Evolutionary conservation across 1,284 basidiomycete species (phyloP).

Genomic region (Gomphus sp.): DNA sequence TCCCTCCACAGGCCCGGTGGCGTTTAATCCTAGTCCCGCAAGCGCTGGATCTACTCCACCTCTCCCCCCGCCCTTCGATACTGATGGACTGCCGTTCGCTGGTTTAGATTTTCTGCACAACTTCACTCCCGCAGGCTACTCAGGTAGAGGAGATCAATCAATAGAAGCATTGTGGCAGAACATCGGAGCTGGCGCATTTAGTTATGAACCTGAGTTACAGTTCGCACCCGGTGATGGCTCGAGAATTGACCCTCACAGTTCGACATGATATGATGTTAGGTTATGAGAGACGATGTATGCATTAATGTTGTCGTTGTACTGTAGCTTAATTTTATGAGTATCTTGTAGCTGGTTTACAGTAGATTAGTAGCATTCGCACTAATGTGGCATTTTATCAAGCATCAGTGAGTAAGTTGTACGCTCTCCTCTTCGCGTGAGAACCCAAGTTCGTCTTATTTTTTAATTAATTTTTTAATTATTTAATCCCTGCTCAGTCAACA

Average conservation of each 20-base stretch:
- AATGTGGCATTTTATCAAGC: no score
- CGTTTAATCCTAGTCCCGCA: neutral
- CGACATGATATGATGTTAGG: neutral
- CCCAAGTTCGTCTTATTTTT: no score
- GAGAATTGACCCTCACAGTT: neutral
- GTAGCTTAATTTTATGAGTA: neutral
- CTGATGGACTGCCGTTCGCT: slow-evolving; percentile 65
- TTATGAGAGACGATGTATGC: neutral
- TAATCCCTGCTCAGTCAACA: no score
- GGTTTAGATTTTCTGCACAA: slow-evolving; percentile 74
- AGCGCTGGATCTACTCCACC: slow-evolving; percentile 9
- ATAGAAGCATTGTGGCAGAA: slow-evolving; percentile 59
- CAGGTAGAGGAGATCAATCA: slow-evolving; percentile 32
- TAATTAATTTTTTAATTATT: no score
- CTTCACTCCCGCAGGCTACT: slow-evolving; percentile 39
- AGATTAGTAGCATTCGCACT: no score
- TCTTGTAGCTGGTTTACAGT: no score
- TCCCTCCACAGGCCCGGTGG: slow-evolving; percentile 1
- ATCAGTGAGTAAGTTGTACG: no score
- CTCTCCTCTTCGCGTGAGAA: no score
- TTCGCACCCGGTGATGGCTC: slow-evolving; percentile 42
- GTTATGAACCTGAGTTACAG: slow-evolving; percentile 62
- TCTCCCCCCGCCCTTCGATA: slow-evolving; percentile 42
- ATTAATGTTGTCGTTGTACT: neutral
- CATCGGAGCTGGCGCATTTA: slow-evolving; percentile 63